Evolutionary conservation across 192 early-diverging fungal species (phyloP).

Genomic region (Haplosporangium gracile): DNA sequence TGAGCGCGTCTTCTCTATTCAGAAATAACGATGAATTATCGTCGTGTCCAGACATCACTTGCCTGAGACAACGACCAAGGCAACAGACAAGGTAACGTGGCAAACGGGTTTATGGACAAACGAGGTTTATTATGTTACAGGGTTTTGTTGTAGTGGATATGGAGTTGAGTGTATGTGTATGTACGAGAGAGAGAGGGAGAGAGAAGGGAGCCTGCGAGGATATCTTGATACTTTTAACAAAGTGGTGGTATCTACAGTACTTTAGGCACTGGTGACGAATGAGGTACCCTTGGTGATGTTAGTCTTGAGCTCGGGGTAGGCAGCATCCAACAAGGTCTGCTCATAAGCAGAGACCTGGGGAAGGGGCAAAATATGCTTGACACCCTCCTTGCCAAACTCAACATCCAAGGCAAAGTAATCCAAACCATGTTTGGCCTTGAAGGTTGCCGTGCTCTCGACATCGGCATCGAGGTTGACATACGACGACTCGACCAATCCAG

Average conservation of each 20-base stretch:
- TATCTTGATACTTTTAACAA: background rate
- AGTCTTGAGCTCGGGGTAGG: constrained; percentile 91
- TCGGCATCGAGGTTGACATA: constrained; percentile 84
- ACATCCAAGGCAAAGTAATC: constrained; percentile 86
- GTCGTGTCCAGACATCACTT: background rate
- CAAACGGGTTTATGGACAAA: background rate
- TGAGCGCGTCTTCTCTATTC: background rate
- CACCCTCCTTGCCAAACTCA: constrained; percentile 86
- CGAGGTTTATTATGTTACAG: constrained; percentile 4
- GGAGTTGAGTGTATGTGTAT: background rate
- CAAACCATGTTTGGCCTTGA: constrained; percentile 56
- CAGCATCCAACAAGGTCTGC: constrained; percentile 84
- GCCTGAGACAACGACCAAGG: too few relatives aligned
- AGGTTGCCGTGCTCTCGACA: constrained; percentile 30
- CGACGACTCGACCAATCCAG: constrained; percentile 90
- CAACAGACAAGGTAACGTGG: background rate
- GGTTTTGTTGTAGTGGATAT: background rate
- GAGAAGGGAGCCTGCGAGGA: background rate
- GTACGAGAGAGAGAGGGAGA: background rate
- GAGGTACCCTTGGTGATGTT: constrained; percentile 91
- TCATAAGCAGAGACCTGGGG: constrained; percentile 87
- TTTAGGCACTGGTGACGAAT: constrained; percentile 28
- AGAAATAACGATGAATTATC: background rate
- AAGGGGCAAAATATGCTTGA: constrained; percentile 88
- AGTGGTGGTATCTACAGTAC: background rate